Base-by-base conservation (phyloP, 2,329 filamentous ascomycete genomes). In the Exophiala viscosa region DNA sequence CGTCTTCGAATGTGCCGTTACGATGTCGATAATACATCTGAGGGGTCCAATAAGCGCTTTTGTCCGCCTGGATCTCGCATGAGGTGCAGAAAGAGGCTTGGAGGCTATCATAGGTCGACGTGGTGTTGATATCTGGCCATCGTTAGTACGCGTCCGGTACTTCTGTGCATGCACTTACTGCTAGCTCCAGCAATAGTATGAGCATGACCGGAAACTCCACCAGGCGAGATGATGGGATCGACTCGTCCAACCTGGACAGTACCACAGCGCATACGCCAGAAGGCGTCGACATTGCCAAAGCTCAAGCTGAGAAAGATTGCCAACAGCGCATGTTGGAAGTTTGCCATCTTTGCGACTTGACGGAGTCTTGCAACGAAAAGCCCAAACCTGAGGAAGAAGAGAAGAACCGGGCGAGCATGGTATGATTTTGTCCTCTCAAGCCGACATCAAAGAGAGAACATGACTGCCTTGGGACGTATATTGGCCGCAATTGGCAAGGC, bases 221-320 rank as follows among this genome's bases (percentile, higher is more conserved):
- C 84, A 1, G 79, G 79, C 52, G 82, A 78, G 50, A 93, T 77
- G 50, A 96, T 76, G 17, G 90, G 90, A 66, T 96, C 90, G 33
- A 95, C 75, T 54, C 88, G 82, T 44, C 83, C 86, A 67, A 60
- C 83, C 87, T 62, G 84, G 76, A 46, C 79, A 79, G 54, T 83
- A 83, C 61, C 81, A 70, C 90, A 96, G 64, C 88, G 86, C 80
- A 95, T 87, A 67, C 90, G 88, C 89, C 88, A 96, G 71, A 95
- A 96, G 54, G 87, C 90, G 63, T 79, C 66, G 42, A 76, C 77
- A 39, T 55, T 44, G 48, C 42, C 54, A 20, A 55, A 52, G 15
- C 33, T 39, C 50, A 52, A 50, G 42, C 41, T 50, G 48, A 59
- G 50, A 36, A 59, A 20, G 44, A 59, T 47, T 23, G 43, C 48